phyloP scores from a whole-genome alignment of 2,329 filamentous ascomycete genomes.

The Huntiella bhutanensis region DNA sequence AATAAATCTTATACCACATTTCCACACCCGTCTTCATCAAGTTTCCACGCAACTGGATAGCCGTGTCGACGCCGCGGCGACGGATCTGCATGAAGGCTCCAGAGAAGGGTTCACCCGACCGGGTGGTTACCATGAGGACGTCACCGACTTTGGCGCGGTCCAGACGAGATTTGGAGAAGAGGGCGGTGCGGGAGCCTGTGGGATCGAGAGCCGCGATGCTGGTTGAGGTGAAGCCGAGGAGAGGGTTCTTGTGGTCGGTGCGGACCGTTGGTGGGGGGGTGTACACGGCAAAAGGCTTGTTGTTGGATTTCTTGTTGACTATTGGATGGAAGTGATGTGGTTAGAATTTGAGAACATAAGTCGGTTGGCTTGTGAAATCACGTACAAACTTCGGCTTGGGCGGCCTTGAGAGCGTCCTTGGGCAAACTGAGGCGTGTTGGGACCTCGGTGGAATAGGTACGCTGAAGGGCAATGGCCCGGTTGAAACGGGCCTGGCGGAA shows the following conservation, averaged over 20 bases:
- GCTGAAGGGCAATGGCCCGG: slow-evolving; percentile 14
- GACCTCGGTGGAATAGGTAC: slow-evolving; percentile 13
- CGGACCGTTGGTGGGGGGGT: slow-evolving; percentile 18
- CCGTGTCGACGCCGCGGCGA: slow-evolving; percentile 71
- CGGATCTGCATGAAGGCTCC: slow-evolving; percentile 80
- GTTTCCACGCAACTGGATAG: slow-evolving; percentile 69
- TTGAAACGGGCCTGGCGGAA: slow-evolving; percentile 39
- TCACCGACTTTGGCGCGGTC: slow-evolving; percentile 74
- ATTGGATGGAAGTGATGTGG: background rate
- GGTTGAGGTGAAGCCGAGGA: slow-evolving; percentile 44
- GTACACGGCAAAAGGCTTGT: slow-evolving; percentile 14
- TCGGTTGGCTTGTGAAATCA: background rate
- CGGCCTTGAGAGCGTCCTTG: slow-evolving; percentile 18
- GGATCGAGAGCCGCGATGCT: slow-evolving; percentile 68
- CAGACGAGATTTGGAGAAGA: slow-evolving; percentile 61
- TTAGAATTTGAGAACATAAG: background rate
- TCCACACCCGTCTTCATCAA: slow-evolving; percentile 77
- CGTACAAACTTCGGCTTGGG: slow-evolving; percentile 16
- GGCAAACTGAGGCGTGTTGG: slow-evolving; percentile 13
- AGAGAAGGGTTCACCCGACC: slow-evolving; percentile 66
- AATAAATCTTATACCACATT: slow-evolving; percentile 96
- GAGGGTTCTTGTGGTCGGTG: slow-evolving; percentile 31
- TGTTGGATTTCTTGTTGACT: slow-evolving; percentile 11
- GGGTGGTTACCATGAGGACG: slow-evolving; percentile 74
- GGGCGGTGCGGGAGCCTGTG: slow-evolving; percentile 57